phyloP scores from a whole-genome alignment of 495 filamentous ascomycete genomes.

The Pseudoneurospora amorphoporcata region DNA sequence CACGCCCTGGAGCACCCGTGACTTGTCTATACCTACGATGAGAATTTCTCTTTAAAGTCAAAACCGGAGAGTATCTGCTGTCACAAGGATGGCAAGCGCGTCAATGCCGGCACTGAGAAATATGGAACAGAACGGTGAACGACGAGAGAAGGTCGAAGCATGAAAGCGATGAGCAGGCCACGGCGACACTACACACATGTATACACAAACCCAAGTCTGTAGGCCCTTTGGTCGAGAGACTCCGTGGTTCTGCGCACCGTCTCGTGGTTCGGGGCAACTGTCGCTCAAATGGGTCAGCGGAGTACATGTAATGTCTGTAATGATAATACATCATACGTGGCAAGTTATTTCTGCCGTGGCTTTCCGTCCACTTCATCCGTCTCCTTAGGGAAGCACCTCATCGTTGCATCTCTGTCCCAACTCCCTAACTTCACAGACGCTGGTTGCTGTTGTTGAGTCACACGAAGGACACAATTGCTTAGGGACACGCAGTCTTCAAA shows the following conservation, averaged over 20 bases:
- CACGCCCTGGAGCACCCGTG: fast-evolving
- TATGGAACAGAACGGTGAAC: neutral
- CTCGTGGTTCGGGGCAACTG: neutral
- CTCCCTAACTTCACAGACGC: neutral
- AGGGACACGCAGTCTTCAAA: neutral
- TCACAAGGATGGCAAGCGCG: neutral
- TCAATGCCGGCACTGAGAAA: neutral
- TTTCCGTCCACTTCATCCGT: neutral
- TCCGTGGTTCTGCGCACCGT: neutral
- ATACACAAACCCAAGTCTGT: neutral
- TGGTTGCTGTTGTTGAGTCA: neutral
- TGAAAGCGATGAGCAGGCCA: neutral
- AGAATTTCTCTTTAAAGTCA: neutral
- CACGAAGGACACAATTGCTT: neutral
- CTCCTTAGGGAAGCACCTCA: neutral
- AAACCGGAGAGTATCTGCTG: neutral
- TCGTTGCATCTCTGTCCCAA: neutral
- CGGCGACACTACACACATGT: neutral
- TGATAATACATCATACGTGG: no score
- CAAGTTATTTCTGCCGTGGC: neutral
- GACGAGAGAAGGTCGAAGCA: no score
- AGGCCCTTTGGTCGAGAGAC: neutral
- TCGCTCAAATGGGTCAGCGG: fast-evolving
- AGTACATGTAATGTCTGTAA: no score
- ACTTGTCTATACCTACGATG: neutral